Conservation (phyloP, 257 asterid species). For the Solanum sejunctum region DNA sequence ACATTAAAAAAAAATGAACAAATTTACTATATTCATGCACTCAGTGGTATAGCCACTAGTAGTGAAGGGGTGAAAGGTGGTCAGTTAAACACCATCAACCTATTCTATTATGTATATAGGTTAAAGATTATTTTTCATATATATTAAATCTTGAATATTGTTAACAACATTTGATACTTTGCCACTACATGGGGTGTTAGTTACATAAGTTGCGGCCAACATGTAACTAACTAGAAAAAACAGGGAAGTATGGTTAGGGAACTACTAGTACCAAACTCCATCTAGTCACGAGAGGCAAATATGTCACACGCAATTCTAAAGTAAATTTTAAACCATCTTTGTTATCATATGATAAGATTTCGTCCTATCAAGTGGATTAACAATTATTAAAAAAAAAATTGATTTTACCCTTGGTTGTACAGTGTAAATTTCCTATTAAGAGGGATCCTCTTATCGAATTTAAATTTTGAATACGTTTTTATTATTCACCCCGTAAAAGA, state of each 20-base stretch:
- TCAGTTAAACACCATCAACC: background rate
- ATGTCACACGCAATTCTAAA: too few species aligned
- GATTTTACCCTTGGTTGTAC: too few species aligned
- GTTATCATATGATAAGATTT: too few species aligned
- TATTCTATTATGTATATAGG: too few species aligned
- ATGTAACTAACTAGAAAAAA: background rate
- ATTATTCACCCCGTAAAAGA: too few species aligned
- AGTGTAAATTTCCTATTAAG: too few species aligned
- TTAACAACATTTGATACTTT: background rate
- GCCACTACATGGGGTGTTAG: fast-evolving
- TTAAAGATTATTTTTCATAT: too few species aligned
- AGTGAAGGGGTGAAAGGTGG: background rate
- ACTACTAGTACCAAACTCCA: background rate
- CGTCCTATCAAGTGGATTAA: too few species aligned
- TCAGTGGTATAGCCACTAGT: background rate
- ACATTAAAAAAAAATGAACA: background rate
- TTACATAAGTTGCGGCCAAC: background rate
- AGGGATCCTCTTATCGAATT: too few species aligned
- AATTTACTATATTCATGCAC: background rate
- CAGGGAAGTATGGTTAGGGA: background rate
- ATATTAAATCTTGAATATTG: background rate
- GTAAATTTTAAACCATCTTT: too few species aligned
- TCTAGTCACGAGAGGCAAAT: background rate
- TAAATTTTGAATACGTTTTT: too few species aligned
- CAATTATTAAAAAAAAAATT: too few species aligned